These are phyloP conservation scores for Saccharomyces hybrid DNA, from an alignment of 1,139 yeast species.

Conservation along the genomic window DNA sequence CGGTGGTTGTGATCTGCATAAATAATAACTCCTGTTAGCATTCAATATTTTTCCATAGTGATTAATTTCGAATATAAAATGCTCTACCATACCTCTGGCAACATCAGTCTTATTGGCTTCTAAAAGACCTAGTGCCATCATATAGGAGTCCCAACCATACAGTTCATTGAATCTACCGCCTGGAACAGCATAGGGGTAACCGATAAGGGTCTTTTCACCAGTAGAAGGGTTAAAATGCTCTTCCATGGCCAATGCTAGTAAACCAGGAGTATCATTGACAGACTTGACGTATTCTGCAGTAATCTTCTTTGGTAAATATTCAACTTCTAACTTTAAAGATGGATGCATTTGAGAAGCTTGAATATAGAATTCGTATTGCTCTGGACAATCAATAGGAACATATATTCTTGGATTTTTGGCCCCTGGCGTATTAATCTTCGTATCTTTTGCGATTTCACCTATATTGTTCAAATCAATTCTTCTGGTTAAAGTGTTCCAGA, in stretches of 20 bases:
- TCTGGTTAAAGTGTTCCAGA: conserved; percentile 79
- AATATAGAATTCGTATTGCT: conserved; percentile 65
- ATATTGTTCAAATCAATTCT: conserved; percentile 55
- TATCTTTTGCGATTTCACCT: conserved; percentile 66
- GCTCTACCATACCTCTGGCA: conserved; percentile 88
- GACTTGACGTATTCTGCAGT: conserved; percentile 69
- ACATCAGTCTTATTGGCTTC: conserved; percentile 55
- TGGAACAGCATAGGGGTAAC: conserved; percentile 88
- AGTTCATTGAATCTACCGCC: conserved; percentile 96
- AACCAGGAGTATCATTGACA: conserved; percentile 76
- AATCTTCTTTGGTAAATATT: conserved; percentile 53
- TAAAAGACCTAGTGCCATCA: conserved; percentile 80
- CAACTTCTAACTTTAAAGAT: conserved; percentile 62
- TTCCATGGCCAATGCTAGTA: conserved; percentile 70
- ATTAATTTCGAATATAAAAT: conserved; percentile 81
- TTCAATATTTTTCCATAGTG: conserved; percentile 90
- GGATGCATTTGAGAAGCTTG: conserved; percentile 50
- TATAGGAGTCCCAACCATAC: conserved; percentile 97
- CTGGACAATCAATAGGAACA: conserved; percentile 61
- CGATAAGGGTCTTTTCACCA: conserved; percentile 44
- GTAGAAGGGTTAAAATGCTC: conserved; percentile 41
- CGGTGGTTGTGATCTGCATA: conserved; percentile 95
- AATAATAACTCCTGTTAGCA: conserved; percentile 87
- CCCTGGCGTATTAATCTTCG: conserved; percentile 61
- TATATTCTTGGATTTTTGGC: conserved; percentile 58